These are phyloP conservation scores for Fusarium udum DNA, from an alignment of 2,329 filamentous ascomycete species.

Conservation along the genomic window DNA sequence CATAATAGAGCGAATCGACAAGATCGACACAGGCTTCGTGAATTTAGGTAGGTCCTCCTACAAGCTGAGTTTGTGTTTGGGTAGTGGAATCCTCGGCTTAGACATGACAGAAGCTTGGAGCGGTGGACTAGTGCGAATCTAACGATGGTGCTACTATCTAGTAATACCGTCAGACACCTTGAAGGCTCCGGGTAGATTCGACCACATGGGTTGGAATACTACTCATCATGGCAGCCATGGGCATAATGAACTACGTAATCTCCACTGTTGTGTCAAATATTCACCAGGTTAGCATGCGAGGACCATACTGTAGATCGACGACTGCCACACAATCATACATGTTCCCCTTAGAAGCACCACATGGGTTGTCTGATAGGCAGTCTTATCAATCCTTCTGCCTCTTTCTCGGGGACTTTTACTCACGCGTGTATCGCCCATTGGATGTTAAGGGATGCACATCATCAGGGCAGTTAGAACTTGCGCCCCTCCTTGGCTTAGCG, in stretches of 20 bases:
- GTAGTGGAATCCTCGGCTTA: background rate
- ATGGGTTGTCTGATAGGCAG: constrained; percentile 25
- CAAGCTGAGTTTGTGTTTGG: background rate
- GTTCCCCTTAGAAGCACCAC: constrained; percentile 1
- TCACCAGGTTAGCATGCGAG: background rate
- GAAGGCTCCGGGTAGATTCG: background rate
- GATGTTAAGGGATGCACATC: constrained; percentile 31
- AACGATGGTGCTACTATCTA: background rate
- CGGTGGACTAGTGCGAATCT: constrained; percentile 11
- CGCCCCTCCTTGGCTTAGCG: constrained; percentile 23
- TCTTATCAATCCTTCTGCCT: constrained; percentile 10
- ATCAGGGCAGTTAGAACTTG: constrained; percentile 16
- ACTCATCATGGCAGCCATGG: background rate
- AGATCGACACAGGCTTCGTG: constrained; percentile 9
- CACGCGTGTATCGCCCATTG: constrained; percentile 27
- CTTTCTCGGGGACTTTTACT: constrained; percentile 25
- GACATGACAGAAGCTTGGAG: background rate
- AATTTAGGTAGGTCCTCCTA: background rate
- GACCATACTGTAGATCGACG: background rate
- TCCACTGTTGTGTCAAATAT: background rate
- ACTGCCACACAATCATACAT: background rate
- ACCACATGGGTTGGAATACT: constrained; percentile 12
- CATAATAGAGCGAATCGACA: constrained; percentile 13
- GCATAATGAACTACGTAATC: constrained; percentile 16
- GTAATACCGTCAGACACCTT: background rate